phyloP scores from a whole-genome alignment of 2,329 filamentous ascomycete species.

The Ophiocordyceps camponoti-floridani region DNA sequence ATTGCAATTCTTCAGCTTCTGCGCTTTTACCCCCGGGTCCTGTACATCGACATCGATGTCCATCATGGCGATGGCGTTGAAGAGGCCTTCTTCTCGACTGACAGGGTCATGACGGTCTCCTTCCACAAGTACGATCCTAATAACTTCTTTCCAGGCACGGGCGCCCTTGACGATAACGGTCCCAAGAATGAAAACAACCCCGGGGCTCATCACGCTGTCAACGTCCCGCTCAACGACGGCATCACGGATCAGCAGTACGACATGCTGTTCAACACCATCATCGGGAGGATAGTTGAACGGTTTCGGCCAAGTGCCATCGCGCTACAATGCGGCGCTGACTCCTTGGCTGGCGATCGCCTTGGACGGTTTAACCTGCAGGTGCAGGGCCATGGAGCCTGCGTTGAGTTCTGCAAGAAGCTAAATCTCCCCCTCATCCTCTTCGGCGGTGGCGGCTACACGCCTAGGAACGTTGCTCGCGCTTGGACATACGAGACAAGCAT shows the following conservation, averaged over 20 bases:
- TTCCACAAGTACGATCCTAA: constrained; percentile 89
- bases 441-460: constrained; percentile 90
- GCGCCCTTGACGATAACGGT: constrained; percentile 71
- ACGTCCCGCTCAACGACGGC: constrained; percentile 78
- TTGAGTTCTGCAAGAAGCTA: constrained; percentile 71
- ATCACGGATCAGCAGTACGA: constrained; percentile 85
- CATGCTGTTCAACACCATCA: constrained; percentile 65
- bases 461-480: constrained; percentile 84
- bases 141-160: constrained; percentile 79
- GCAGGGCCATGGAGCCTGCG: constrained; percentile 80
- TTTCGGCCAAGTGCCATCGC: constrained; percentile 88
- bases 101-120: constrained; percentile 80
- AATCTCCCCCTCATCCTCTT: constrained; percentile 73
- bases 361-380: constrained; percentile 96
- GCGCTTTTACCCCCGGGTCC: constrained; percentile 62
- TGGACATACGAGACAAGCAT: constrained; percentile 96
- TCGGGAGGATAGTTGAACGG: constrained; percentile 58
- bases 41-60: constrained; percentile 91
- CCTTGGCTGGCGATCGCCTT: constrained; percentile 77
- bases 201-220: constrained; percentile 76
- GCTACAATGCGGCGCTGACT: constrained; percentile 90
- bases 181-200: constrained; percentile 69
- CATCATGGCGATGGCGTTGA: constrained; percentile 86
- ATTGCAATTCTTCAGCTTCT: constrained; percentile 80
- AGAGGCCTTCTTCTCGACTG: constrained; percentile 77